A percentile compares a stretch with the other conserved stretches of the same genome.
Evolutionary conservation across 805 yeast genomes (phyloP).

Genomic region (Yarrowia osloensis): DNA sequence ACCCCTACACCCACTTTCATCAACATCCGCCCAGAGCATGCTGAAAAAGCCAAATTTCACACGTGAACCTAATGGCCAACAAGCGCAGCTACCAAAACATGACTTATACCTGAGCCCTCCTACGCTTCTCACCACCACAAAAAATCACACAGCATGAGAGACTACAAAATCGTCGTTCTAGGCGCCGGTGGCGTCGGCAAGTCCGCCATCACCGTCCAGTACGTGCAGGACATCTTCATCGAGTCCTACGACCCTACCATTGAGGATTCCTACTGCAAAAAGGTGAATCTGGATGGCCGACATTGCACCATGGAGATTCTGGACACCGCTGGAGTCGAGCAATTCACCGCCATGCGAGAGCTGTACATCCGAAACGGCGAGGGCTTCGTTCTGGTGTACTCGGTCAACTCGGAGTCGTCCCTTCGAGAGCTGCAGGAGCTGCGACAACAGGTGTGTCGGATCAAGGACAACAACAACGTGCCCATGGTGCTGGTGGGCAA

Average conservation of each 20-base stretch:
- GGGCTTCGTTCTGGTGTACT: constrained; percentile 85
- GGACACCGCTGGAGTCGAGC: constrained; percentile 94
- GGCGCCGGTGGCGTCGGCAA: constrained; percentile 99
- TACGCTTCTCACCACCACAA: constrained; percentile 31
- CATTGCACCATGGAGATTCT: constrained; percentile 82
- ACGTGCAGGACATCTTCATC: constrained; percentile 84
- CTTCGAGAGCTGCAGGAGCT: constrained; percentile 75
- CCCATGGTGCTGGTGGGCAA: constrained; percentile 92
- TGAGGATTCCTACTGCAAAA: constrained; percentile 91
- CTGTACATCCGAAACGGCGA: constrained; percentile 69
- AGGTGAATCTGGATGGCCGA: constrained; percentile 83
- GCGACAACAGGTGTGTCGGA: constrained; percentile 79
- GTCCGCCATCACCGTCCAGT: constrained; percentile 88
- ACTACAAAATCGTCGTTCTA: constrained; percentile 84
- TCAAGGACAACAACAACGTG: constrained; percentile 70
- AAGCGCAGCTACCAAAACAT: constrained; percentile 15
- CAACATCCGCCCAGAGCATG: not conserved
- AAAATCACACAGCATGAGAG: constrained; percentile 44
- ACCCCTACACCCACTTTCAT: not conserved
- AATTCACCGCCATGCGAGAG: constrained; percentile 94
- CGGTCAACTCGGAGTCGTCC: constrained; percentile 75
- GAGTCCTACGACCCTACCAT: constrained; percentile 96
- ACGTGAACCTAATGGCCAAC: constrained; percentile 2
- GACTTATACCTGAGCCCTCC: constrained; percentile 15
- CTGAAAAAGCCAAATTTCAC: not conserved